Evolutionary conservation across 805 yeast genomes (phyloP).

Genomic region (Candida maesae): DNA sequence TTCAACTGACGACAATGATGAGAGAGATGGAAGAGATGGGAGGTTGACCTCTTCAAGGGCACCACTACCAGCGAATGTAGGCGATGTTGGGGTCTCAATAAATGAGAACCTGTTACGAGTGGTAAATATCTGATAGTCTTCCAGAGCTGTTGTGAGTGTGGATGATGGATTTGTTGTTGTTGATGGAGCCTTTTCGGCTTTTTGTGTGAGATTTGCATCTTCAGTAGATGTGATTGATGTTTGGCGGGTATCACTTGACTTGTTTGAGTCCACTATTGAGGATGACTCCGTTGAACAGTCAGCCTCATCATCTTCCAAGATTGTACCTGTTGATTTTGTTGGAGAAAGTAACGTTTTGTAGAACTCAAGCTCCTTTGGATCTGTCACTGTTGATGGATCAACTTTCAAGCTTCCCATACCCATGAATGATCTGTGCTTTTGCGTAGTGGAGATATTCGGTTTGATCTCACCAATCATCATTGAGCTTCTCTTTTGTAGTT

Average conservation of each 20-base stretch:
- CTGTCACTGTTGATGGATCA: conserved; percentile 11
- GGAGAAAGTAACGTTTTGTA: conserved; percentile 11
- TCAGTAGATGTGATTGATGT: background rate
- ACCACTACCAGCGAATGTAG: conserved; percentile 1
- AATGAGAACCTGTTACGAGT: conserved; percentile 2
- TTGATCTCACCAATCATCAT: conserved; percentile 1
- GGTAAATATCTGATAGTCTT: conserved; percentile 23
- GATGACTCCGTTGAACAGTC: conserved; percentile 1
- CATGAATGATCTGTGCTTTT: conserved; percentile 15
- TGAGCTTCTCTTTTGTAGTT: conserved; percentile 6
- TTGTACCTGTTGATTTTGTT: background rate
- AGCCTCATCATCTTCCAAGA: conserved; percentile 6
- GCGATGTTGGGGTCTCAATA: conserved; percentile 3
- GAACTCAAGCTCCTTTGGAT: conserved; percentile 24
- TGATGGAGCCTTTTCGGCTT: background rate
- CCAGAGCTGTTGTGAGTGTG: conserved; percentile 16
- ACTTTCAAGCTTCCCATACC: conserved; percentile 10
- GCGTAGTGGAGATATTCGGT: background rate
- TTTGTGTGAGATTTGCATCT: background rate
- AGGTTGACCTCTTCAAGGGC: background rate
- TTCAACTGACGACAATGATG: conserved; percentile 16
- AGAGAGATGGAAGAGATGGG: conserved; percentile 17
- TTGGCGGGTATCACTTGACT: background rate
- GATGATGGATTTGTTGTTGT: background rate
- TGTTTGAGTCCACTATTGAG: background rate